Evolutionary conservation across 331 rosid genomes (phyloP).

Genomic region (Acacia concinna): DNA sequence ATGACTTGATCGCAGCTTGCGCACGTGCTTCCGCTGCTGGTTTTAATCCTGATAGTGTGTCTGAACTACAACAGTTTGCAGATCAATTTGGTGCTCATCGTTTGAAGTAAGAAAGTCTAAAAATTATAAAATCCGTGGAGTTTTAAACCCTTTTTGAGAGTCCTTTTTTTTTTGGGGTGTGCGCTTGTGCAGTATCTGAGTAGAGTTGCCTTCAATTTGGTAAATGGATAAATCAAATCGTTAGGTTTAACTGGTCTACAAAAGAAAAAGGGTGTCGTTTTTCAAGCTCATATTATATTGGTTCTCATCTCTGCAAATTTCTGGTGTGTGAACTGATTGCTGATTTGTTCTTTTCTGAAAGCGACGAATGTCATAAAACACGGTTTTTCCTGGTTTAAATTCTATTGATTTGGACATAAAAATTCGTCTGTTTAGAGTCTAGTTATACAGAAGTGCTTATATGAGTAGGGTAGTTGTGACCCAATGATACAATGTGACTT

Average conservation of each 20-base stretch:
- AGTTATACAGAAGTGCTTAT: background rate
- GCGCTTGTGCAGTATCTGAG: background rate
- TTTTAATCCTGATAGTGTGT: slow-evolving; percentile 52
- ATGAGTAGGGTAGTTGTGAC: background rate
- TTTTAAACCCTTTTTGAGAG: background rate
- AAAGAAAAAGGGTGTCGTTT: background rate
- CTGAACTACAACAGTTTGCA: slow-evolving; percentile 63
- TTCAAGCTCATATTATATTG: background rate
- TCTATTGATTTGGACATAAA: background rate
- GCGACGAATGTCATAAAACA: background rate
- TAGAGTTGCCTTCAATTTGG: background rate
- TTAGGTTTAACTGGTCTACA: background rate
- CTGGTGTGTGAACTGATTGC: background rate
- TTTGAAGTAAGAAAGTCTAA: slow-evolving; percentile 49
- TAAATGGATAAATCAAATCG: background rate
- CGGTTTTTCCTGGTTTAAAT: background rate
- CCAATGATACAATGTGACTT: background rate
- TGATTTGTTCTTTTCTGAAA: background rate
- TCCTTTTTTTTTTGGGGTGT: background rate
- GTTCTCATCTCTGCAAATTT: background rate
- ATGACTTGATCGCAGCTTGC: slow-evolving; percentile 63
- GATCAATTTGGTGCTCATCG: slow-evolving; percentile 61
- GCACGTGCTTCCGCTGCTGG: slow-evolving; percentile 73
- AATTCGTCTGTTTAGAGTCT: background rate
- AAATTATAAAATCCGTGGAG: background rate